Percentiles rank a stretch among this genome's conserved stretches.
phyloP scores from a whole-genome alignment of 2,329 filamentous ascomycete species.

The Cercospora beticola region DNA sequence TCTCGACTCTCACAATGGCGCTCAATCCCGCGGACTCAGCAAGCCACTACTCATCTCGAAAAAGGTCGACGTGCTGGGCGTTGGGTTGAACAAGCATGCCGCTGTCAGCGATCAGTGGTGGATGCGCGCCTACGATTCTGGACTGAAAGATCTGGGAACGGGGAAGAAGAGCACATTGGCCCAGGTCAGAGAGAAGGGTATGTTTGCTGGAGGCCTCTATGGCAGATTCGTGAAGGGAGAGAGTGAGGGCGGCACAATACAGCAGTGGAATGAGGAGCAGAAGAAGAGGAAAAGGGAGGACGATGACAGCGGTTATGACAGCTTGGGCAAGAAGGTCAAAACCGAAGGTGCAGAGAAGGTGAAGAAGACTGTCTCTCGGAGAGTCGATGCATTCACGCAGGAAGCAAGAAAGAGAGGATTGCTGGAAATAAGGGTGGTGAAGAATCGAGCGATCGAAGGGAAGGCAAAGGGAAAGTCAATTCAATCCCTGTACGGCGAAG shows the following conservation, averaged over 20 bases:
- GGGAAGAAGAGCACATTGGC: conserved; percentile 59
- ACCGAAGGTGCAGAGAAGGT: conserved; percentile 1
- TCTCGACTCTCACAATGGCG: conserved; percentile 66
- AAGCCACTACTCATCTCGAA: conserved; percentile 80
- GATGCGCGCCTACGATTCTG: conserved; percentile 91
- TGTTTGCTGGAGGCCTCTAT: conserved; percentile 64
- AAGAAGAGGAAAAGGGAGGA: conserved; percentile 20
- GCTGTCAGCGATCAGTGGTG: conserved; percentile 85
- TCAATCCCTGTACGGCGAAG: conserved; percentile 9
- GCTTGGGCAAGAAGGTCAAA: conserved; percentile 24
- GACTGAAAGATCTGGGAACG: conserved; percentile 70
- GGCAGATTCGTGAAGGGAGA: conserved; percentile 82
- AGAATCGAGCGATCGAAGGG: neutral
- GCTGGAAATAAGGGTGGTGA: conserved; percentile 12
- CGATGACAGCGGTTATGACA: conserved; percentile 5
- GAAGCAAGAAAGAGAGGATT: conserved; percentile 14
- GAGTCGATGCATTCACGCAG: conserved; percentile 7
- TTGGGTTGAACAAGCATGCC: conserved; percentile 71
- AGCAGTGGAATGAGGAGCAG: conserved; percentile 17
- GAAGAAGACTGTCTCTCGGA: conserved; percentile 11
- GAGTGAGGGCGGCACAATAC: conserved; percentile 69
- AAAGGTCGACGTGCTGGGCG: conserved; percentile 76
- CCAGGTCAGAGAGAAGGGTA: conserved; percentile 49
- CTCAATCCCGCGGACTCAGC: conserved; percentile 65
- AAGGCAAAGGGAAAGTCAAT: conserved; percentile 10